These are phyloP conservation scores for Nakazawaea holstii DNA, from an alignment of 805 yeast genomes.

Conservation along the genomic window DNA sequence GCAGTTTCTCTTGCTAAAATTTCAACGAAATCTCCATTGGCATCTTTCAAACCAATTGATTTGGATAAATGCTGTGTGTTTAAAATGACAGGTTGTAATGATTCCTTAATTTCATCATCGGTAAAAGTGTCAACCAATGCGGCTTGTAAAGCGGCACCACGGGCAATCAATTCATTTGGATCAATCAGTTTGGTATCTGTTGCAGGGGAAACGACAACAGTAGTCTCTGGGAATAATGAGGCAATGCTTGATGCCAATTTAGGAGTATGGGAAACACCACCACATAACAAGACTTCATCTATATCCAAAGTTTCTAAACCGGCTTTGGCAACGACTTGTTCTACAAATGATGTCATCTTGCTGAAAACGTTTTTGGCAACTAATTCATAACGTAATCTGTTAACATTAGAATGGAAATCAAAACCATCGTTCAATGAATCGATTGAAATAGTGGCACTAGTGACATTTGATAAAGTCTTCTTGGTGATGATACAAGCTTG, in stretches of 20 bases:
- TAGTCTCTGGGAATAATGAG: conserved; percentile 74
- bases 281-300: conserved; percentile 86
- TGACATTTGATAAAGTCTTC: conserved; percentile 88
- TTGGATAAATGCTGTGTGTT: conserved; percentile 83
- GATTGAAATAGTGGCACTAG: conserved; percentile 83
- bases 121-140: conserved; percentile 77
- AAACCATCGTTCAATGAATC: conserved; percentile 92
- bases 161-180: conserved; percentile 85
- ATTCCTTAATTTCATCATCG: conserved; percentile 75
- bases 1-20: conserved; percentile 81
- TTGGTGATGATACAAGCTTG: conserved; percentile 80
- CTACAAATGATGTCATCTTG: conserved; percentile 73
- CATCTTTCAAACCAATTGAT: conserved; percentile 80
- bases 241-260: conserved; percentile 76
- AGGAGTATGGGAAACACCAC: conserved; percentile 92
- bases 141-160: conserved; percentile 98
- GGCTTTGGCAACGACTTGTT: conserved; percentile 72
- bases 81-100: conserved; percentile 75
- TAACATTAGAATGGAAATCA: conserved; percentile 89
- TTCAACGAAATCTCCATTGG: conserved; percentile 64
- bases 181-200: conserved; percentile 70
- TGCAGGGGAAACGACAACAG: conserved; percentile 71
- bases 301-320: conserved; percentile 78
- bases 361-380: conserved; percentile 74
- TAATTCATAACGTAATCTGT: conserved; percentile 90